Conservation (phyloP, 352 stramenopile genomes). For the Phytopythium litorale region DNA sequence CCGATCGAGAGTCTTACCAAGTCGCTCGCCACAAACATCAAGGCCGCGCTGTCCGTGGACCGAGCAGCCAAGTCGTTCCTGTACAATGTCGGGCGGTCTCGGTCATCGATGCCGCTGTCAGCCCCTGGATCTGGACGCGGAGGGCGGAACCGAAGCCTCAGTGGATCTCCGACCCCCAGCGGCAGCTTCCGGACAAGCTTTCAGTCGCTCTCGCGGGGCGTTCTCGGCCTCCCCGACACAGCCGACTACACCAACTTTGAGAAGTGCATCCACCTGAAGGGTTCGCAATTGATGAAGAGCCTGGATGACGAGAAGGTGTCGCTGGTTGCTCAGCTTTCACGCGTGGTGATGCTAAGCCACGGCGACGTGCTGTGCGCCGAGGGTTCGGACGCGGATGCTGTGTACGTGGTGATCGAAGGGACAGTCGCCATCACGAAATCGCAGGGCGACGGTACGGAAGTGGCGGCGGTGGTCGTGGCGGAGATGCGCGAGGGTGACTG, state of each 20-base stretch:
- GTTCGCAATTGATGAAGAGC: conserved; percentile 78
- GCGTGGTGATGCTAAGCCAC: conserved; percentile 56
- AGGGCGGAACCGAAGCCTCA: conserved; percentile 39
- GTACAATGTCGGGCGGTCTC: conserved; percentile 58
- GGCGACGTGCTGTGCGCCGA: conserved; percentile 51
- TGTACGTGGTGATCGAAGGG: conserved; percentile 76
- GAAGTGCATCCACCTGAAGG: conserved; percentile 84
- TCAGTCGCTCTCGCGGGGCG: conserved; percentile 21
- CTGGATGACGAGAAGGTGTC: conserved; percentile 83
- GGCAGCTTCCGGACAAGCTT: conserved; percentile 22
- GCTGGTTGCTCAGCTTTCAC: conserved; percentile 64
- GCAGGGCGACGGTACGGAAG: conserved; percentile 7
- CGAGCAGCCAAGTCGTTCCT: conserved; percentile 69
- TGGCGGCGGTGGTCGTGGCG: conserved; percentile 10
- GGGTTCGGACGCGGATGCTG: conserved; percentile 31
- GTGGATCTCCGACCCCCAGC: conserved; percentile 16
- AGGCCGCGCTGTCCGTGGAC: conserved; percentile 63
- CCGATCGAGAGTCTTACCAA: conserved; percentile 49
- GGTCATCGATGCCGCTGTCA: conserved; percentile 31
- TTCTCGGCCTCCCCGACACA: conserved; percentile 39
- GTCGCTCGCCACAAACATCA: conserved; percentile 59
- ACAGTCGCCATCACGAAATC: conserved; percentile 42
- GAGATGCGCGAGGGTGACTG: conserved; percentile 70
- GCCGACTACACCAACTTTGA: conserved; percentile 76
- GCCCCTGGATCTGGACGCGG: conserved; percentile 18